Evolutionary conservation across 1,139 yeast genomes (phyloP).

Genomic region (Candida sanyaensis): DNA sequence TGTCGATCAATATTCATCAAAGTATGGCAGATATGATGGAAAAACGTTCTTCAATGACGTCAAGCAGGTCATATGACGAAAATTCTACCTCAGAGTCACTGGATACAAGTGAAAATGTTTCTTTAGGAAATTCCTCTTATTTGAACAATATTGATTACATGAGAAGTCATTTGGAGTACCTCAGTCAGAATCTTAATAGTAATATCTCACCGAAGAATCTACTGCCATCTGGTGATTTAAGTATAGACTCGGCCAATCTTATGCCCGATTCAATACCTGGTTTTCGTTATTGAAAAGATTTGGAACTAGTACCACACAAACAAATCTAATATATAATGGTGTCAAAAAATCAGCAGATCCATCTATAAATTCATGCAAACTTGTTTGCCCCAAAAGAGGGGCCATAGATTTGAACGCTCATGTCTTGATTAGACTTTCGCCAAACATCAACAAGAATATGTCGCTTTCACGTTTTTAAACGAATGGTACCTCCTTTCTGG

Average conservation of each 20-base stretch:
- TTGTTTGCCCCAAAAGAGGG: background rate
- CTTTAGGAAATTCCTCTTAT: constrained; percentile 20
- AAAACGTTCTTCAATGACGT: constrained; percentile 6
- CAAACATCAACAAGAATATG: constrained; percentile 22
- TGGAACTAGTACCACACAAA: constrained; percentile 15
- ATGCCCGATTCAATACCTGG: constrained; percentile 25
- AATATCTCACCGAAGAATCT: constrained; percentile 5
- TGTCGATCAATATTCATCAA: constrained; percentile 10
- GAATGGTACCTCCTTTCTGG: constrained; percentile 39
- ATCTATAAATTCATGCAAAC: background rate
- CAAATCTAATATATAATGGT: constrained; percentile 23
- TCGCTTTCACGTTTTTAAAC: constrained; percentile 30
- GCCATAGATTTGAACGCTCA: constrained; percentile 14
- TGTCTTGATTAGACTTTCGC: constrained; percentile 28
- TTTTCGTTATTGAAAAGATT: constrained; percentile 23
- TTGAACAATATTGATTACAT: constrained; percentile 28
- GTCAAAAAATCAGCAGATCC: constrained; percentile 7
- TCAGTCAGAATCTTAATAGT: constrained; percentile 19
- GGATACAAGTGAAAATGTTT: constrained; percentile 14
- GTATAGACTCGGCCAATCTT: constrained; percentile 18
- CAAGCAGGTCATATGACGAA: constrained; percentile 7
- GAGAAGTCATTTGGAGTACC: constrained; percentile 23
- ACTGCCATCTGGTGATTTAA: constrained; percentile 12
- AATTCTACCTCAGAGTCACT: constrained; percentile 7
- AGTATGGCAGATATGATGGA: constrained; percentile 12